Percentiles rank a stretch among this genome's conserved stretches.
phyloP scores from a whole-genome alignment of 2,329 filamentous ascomycete species.

The Byssoonygena ceratinophila region DNA sequence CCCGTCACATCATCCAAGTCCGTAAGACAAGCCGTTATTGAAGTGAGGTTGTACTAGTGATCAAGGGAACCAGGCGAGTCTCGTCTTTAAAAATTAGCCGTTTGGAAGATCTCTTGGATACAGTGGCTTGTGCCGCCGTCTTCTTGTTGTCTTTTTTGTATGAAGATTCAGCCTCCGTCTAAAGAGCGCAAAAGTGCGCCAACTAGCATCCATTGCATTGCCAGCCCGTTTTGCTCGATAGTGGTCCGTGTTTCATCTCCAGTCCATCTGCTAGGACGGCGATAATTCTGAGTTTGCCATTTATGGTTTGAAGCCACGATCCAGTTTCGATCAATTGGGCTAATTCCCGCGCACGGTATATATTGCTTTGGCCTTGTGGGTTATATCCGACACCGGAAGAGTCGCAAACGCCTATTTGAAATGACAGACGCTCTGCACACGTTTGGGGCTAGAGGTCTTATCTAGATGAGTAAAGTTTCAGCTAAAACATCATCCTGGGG shows the following conservation, averaged over 20 bases:
- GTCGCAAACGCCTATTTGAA: neutral
- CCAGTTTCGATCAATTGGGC: too few relatives aligned
- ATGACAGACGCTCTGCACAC: neutral
- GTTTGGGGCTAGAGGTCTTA: neutral
- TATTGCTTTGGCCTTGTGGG: neutral
- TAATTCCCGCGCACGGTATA: too few relatives aligned
- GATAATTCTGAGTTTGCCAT: too few relatives aligned
- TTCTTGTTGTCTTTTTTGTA: too few relatives aligned
- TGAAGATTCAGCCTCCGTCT: too few relatives aligned
- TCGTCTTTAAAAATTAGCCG: too few relatives aligned
- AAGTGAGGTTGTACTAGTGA: neutral
- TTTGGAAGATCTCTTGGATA: too few relatives aligned
- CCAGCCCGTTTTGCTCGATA: neutral
- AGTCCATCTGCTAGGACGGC: too few relatives aligned
- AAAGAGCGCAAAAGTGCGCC: too few relatives aligned
- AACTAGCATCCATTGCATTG: too few relatives aligned
- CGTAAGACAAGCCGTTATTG: neutral
- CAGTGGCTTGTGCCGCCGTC: too few relatives aligned
- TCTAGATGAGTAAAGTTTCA: neutral
- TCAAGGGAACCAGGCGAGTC: neutral
- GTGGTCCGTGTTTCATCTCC: neutral
- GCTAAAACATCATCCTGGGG: neutral
- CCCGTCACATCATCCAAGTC: neutral
- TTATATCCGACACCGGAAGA: neutral
- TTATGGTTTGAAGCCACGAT: too few relatives aligned